A percentile compares a stretch with the other conserved stretches of the same genome.
phyloP scores from a whole-genome alignment of 306 rosid genomes.

The Cyamopsis tetragonoloba region DNA sequence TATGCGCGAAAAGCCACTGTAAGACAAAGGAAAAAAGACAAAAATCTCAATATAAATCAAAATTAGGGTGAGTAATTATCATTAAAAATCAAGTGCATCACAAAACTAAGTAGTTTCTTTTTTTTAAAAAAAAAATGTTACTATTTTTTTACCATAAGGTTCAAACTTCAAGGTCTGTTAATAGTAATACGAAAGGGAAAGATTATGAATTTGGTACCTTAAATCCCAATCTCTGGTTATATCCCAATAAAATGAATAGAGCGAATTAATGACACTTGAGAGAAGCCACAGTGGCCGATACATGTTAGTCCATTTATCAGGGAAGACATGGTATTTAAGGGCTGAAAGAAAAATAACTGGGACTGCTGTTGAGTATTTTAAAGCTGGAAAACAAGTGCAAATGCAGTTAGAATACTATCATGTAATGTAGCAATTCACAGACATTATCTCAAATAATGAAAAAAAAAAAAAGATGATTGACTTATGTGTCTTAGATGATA shows the following conservation, averaged over 20 bases:
- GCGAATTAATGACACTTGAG: conserved; percentile 82
- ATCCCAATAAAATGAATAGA: conserved; percentile 98
- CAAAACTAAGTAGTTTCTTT: conserved; percentile 1
- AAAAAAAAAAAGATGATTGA: background rate
- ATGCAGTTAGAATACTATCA: conserved; percentile 32
- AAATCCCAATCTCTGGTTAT: conserved; percentile 97
- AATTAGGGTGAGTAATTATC: background rate
- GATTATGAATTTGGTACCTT: conserved; percentile 49
- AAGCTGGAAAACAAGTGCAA: conserved; percentile 61
- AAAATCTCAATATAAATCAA: background rate
- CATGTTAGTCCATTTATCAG: conserved; percentile 71
- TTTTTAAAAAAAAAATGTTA: too few species aligned
- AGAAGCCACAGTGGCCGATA: conserved; percentile 97
- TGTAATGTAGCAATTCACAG: background rate
- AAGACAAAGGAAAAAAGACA: conserved; percentile 19
- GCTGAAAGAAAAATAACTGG: conserved; percentile 98
- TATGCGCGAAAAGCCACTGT: conserved; percentile 84
- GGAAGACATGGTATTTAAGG: conserved; percentile 83
- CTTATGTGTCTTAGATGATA: background rate
- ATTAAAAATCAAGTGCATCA: background rate
- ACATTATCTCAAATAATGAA: background rate
- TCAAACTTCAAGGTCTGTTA: background rate
- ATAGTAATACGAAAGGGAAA: conserved; percentile 14
- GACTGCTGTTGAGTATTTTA: conserved; percentile 88
- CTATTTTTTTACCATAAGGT: background rate